A percentile compares a stretch with the other conserved stretches of the same genome.
Evolutionary conservation across 78 protist species (phyloP).

Genomic region (Dictyostelium purpureum): DNA sequence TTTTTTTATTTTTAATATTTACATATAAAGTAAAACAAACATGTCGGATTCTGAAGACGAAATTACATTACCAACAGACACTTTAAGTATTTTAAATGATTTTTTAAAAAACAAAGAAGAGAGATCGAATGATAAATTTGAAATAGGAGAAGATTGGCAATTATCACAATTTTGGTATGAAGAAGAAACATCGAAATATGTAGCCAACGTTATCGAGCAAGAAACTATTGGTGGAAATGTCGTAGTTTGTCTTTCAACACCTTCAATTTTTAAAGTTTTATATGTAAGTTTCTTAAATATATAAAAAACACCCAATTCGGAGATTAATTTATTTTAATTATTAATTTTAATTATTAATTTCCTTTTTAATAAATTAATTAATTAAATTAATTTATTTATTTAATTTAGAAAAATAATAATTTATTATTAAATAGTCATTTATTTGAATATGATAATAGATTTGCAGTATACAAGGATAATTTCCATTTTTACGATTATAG

Average conservation of each 20-base stretch:
- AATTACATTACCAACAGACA: constrained; percentile 16
- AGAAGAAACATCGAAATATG: constrained; percentile 15
- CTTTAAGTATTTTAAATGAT: constrained; percentile 32
- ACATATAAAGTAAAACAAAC: neutral
- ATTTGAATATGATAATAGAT: constrained; percentile 69
- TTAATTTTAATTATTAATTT: too few relatives aligned
- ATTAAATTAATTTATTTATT: neutral
- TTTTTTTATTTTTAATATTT: neutral
- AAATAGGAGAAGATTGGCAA: constrained; percentile 62
- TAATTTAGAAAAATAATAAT: constrained; percentile 18
- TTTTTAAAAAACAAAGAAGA: constrained; percentile 26
- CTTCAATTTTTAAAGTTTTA: constrained; percentile 63
- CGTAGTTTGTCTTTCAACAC: constrained; percentile 49
- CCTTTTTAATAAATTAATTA: neutral
- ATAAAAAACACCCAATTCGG: too few relatives aligned
- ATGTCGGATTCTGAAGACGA: constrained; percentile 42
- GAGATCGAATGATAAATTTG: constrained; percentile 8
- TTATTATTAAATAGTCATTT: constrained; percentile 20
- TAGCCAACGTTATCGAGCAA: constrained; percentile 40
- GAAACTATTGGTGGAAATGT: constrained; percentile 33
- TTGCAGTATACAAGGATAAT: constrained; percentile 35
- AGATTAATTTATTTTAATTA: too few relatives aligned
- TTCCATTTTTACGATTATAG: constrained; percentile 50
- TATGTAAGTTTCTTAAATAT: constrained; percentile 7
- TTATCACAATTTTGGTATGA: constrained; percentile 65